Conservation (phyloP, 2,329 filamentous ascomycete species). For the Thermomyces lanuginosus region DNA sequence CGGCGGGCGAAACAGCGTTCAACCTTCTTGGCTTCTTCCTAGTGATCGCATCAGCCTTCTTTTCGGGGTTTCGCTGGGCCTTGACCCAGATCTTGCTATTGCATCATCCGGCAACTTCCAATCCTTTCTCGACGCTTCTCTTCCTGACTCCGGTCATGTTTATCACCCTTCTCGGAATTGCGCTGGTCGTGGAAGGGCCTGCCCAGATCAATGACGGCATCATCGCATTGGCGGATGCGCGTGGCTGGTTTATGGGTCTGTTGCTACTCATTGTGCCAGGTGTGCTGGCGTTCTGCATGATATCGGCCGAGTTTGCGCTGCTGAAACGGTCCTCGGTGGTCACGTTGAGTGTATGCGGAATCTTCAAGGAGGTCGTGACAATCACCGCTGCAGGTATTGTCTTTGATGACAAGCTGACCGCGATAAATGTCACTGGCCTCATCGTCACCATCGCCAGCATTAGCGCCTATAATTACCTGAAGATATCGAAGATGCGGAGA, state of each 20-base stretch:
- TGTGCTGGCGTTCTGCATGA: constrained; percentile 88
- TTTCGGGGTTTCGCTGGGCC: constrained; percentile 94
- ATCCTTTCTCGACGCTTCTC: constrained; percentile 93
- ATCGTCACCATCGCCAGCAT: constrained; percentile 82
- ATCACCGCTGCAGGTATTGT: constrained; percentile 76
- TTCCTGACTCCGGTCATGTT: constrained; percentile 98
- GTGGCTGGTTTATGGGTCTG: constrained; percentile 50
- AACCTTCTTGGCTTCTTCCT: constrained; percentile 72
- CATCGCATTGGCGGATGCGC: constrained; percentile 44
- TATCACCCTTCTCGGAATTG: constrained; percentile 58
- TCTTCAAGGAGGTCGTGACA: constrained; percentile 97
- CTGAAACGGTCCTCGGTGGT: constrained; percentile 91
- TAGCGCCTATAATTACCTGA: constrained; percentile 81
- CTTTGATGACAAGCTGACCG: constrained; percentile 74
- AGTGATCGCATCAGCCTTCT: constrained; percentile 84
- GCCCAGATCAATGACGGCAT: constrained; percentile 50
- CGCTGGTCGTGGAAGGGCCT: constrained; percentile 73
- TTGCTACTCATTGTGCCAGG: constrained; percentile 78
- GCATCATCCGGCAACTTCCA: constrained; percentile 83
- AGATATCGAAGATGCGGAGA: constrained; percentile 72
- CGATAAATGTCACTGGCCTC: constrained; percentile 73
- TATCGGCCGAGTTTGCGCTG: constrained; percentile 84
- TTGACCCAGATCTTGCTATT: constrained; percentile 93
- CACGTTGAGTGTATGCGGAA: constrained; percentile 87
- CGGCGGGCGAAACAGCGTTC: constrained; percentile 85